These are phyloP conservation scores for Corinectria fuckeliana DNA, from an alignment of 2,329 filamentous ascomycete species.

Conservation along the genomic window DNA sequence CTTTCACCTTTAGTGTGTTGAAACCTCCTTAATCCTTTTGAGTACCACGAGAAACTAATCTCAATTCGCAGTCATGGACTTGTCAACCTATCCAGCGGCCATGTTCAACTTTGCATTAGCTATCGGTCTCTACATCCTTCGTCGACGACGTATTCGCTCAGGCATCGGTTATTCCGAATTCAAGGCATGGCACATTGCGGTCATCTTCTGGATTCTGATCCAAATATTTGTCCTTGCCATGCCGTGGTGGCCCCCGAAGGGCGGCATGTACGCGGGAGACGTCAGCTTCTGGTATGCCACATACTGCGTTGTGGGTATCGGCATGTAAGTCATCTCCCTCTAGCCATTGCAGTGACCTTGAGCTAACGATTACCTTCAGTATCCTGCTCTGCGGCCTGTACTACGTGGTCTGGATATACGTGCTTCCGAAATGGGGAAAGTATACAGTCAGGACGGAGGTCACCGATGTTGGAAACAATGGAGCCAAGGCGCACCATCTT, in stretches of 20 bases:
- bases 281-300: conserved; percentile 79
- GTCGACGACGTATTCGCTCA: conserved; percentile 59
- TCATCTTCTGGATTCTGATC: conserved; percentile 66
- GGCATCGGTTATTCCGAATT: conserved; percentile 59
- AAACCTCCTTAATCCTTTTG: neutral
- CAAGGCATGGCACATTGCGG: conserved; percentile 61
- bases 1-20: conserved; percentile 63
- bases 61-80: conserved; percentile 57
- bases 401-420: conserved; percentile 65
- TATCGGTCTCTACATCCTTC: conserved; percentile 63
- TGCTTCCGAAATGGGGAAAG: conserved; percentile 57
- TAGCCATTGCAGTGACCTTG: accelerated
- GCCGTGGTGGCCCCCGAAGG: conserved; percentile 73
- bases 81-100: conserved; percentile 63
- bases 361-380: conserved; percentile 37
- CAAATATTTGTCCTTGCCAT: conserved; percentile 70
- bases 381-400: conserved; percentile 62
- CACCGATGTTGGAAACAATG: conserved; percentile 48
- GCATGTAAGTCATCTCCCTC: conserved; percentile 56
- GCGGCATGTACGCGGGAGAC: conserved; percentile 65
- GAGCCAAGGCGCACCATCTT: conserved; percentile 51
- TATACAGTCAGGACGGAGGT: conserved; percentile 65
- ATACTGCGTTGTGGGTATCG: conserved; percentile 70
- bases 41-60: neutral
- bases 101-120: conserved; percentile 65